Conservation (phyloP, 371 early-diverging fungal species). For the Zopfochytrium polystomum region DNA sequence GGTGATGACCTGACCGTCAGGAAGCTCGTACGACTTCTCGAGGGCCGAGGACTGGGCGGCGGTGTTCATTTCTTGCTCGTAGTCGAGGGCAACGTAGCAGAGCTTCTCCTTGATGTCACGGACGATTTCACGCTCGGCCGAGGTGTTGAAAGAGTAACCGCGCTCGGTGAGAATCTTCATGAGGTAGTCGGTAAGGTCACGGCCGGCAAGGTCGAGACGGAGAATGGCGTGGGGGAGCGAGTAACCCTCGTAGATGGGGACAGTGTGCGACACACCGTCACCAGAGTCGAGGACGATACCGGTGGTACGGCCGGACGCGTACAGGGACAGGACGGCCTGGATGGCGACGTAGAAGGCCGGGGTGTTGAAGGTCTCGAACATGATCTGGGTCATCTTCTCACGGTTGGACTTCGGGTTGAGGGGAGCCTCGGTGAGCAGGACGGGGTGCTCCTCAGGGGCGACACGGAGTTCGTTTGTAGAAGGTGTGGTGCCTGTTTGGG, state of each 20-base stretch:
- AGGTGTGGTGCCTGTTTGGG: conserved; percentile 94
- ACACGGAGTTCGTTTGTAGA: conserved; percentile 82
- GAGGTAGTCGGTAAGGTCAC: conserved; percentile 98
- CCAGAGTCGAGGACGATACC: conserved; percentile 99
- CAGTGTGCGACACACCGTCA: conserved; percentile 99
- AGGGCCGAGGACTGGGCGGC: conserved; percentile 88
- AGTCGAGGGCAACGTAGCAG: too few species aligned
- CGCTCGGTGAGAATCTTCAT: conserved; percentile 98
- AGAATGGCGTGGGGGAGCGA: conserved; percentile 97
- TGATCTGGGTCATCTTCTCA: conserved; percentile 99
- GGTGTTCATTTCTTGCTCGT: conserved; percentile 98
- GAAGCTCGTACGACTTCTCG: conserved; percentile 98
- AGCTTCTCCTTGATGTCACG: conserved; percentile 99
- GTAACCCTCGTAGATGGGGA: too few species aligned
- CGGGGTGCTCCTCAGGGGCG: too few species aligned
- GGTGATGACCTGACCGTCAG: too few species aligned
- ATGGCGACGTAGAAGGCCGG: conserved; percentile 99
- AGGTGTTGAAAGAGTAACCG: conserved; percentile 98
- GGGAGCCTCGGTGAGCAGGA: too few species aligned
- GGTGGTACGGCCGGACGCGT: conserved; percentile 99
- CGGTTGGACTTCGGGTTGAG: conserved; percentile 99
- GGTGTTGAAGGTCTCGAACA: too few species aligned
- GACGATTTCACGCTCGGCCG: conserved; percentile 99
- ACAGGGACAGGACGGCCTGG: conserved; percentile 96
- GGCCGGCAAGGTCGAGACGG: conserved; percentile 94